A percentile compares a stretch with the other conserved stretches of the same genome.
phyloP scores from a whole-genome alignment of 768 basidiomycete species.

The Cystoderma amianthinum region DNA sequence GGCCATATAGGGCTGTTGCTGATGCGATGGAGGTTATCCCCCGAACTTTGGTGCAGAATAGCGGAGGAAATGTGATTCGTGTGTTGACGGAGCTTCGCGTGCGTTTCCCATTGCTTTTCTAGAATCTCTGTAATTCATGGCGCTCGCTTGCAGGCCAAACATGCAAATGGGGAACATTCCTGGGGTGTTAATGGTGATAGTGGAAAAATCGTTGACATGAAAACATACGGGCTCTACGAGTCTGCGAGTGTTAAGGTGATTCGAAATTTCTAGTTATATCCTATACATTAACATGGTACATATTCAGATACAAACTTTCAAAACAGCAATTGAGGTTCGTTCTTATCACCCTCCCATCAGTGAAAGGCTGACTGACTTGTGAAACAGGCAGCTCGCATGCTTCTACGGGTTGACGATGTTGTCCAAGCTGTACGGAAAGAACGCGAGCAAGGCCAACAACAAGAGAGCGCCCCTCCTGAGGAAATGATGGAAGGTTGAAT shows the following conservation, averaged over 20 bases:
- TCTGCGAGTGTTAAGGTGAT: constrained; percentile 89
- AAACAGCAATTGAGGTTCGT: constrained; percentile 88
- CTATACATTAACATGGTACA: neutral
- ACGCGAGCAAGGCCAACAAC: constrained; percentile 37
- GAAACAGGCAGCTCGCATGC: constrained; percentile 74
- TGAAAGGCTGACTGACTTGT: constrained; percentile 1
- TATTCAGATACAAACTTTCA: constrained; percentile 83
- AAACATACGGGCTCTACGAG: constrained; percentile 88
- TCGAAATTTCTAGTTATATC: neutral
- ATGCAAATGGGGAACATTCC: constrained; percentile 82
- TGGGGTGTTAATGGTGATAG: constrained; percentile 97
- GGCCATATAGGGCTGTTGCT: constrained; percentile 87
- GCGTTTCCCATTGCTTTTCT: constrained; percentile 18
- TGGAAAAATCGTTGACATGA: constrained; percentile 96
- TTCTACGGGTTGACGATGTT: constrained; percentile 91
- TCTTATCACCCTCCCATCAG: neutral
- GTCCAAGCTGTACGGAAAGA: constrained; percentile 85
- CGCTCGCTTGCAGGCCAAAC: constrained; percentile 66
- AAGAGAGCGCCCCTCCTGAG: constrained; percentile 35
- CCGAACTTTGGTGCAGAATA: constrained; percentile 89
- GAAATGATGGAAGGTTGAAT: constrained; percentile 38
- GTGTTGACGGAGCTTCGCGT: constrained; percentile 91
- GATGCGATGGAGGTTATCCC: constrained; percentile 99
- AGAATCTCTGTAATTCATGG: constrained; percentile 1
- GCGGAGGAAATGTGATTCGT: constrained; percentile 91